Evolutionary conservation across 2,329 filamentous ascomycete genomes (phyloP), one percentile per base, ranked within the genome.

Genomic region (Cladobotryum mycophilum): DNA sequence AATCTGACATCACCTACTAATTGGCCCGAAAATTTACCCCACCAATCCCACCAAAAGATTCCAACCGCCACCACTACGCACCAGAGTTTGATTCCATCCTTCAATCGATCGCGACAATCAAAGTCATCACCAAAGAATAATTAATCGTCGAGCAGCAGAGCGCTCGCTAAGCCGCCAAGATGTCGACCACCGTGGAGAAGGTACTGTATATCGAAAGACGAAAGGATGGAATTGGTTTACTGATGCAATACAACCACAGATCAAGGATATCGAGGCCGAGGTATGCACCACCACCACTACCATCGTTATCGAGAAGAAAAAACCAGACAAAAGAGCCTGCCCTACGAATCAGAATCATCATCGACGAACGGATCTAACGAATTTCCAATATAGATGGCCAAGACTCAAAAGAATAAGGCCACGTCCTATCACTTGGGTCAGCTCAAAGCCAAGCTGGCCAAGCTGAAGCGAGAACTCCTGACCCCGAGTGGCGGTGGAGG

Each of bases 161-260:
- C 30, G 30, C 30, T 41, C 41, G 15, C 33, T 41, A 40, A 49
- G 47, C 54, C 59, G 59, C 67, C 76, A 87, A 70, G 64, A 97
- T 97, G 93, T 80, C 92, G 79, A 97, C 92, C 55, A 97, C 92
- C 40, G 90, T 96, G 69, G 92, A 97, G 64, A 97, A 97, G 86
- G 89, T 88, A 67, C 60, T 41, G 53, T 44, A 42, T 41, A 46
- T 41, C 18, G 41, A 33, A 40, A 6, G 33, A 13, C 3, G 18
- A 9, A 14, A 15, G 17, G 17, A 33, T 22, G 36, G 9, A 20
- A 35, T 12, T 14, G 17, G 11, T 17, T 49, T 49, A 51, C 47
- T 55, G 51, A 53, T 48, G 20, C 30, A 18, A 25, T 18, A 22
- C n/a, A 45, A 52, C 36, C 54, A 65, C 72, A 93, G 88, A 96